Evolutionary conservation across 2,329 filamentous ascomycete genomes (phyloP).

Genomic region (Ilyonectria destructans): DNA sequence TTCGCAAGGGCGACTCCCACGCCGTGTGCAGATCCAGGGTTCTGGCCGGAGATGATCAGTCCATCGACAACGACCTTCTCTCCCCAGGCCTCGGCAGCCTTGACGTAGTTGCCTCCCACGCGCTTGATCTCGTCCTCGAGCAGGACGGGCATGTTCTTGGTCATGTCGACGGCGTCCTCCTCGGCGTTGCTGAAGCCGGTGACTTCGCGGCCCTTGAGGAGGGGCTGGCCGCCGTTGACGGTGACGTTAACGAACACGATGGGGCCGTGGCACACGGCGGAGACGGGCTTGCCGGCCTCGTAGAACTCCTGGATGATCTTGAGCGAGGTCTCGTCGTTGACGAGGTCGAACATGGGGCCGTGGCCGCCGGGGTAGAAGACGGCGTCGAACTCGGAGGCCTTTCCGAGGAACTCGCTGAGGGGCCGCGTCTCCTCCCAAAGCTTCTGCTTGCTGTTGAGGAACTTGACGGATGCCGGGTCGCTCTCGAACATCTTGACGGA

Average conservation of each 20-base stretch:
- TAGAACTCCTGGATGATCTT: conserved; percentile 76
- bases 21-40: conserved; percentile 67
- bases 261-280: conserved; percentile 80
- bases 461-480: conserved; percentile 68
- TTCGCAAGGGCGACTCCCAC: conserved; percentile 69
- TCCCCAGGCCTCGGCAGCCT: conserved; percentile 67
- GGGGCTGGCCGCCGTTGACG: conserved; percentile 67
- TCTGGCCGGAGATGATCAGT: conserved; percentile 72
- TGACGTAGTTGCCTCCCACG: conserved; percentile 70
- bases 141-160: conserved; percentile 71
- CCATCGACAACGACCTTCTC: conserved; percentile 68
- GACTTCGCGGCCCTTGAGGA: conserved; percentile 71
- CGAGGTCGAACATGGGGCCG: conserved; percentile 79
- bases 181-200: conserved; percentile 77
- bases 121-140: conserved; percentile 71
- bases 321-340: conserved; percentile 69
- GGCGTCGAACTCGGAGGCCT: conserved; percentile 75
- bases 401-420: conserved; percentile 70
- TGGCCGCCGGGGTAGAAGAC: conserved; percentile 73
- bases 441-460: conserved; percentile 69
- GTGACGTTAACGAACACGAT: conserved; percentile 74
- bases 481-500: conserved; percentile 70
- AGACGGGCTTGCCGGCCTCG: conserved; percentile 73
- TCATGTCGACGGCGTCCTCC: conserved; percentile 63
- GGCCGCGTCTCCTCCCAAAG: conserved; percentile 77